phyloP scores from a whole-genome alignment of 2,329 filamentous ascomycete species.

The Dactylonectria estremocensis region DNA sequence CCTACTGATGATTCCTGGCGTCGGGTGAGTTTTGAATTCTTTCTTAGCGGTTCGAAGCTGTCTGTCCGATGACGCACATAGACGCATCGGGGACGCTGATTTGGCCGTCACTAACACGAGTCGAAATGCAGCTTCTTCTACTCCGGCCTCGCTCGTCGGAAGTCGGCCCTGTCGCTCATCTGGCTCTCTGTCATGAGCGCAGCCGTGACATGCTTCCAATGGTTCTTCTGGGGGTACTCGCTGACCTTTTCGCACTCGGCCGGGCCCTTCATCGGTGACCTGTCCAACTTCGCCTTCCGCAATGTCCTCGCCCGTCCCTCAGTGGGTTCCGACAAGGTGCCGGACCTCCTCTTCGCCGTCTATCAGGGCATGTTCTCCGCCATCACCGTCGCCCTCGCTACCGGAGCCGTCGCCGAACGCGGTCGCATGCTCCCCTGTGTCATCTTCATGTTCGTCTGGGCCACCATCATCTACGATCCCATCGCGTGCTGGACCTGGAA shows the following conservation, averaged over 20 bases:
- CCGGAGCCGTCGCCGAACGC: constrained; percentile 88
- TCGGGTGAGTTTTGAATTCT: constrained; percentile 68
- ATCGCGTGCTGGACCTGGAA: constrained; percentile 99
- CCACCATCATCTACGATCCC: constrained; percentile 90
- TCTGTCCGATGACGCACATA: constrained; percentile 3
- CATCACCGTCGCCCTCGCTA: constrained; percentile 88
- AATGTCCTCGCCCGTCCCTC: constrained; percentile 83
- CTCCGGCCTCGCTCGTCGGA: constrained; percentile 88
- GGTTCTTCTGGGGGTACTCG: constrained; percentile 95
- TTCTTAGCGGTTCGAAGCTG: neutral
- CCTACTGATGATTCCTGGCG: constrained; percentile 92
- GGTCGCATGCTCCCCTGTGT: constrained; percentile 91
- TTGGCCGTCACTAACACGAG: constrained; percentile 25
- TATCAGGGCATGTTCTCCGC: constrained; percentile 92
- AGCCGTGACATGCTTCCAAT: constrained; percentile 89
- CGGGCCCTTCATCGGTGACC: constrained; percentile 82
- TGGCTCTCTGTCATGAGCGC: constrained; percentile 92
- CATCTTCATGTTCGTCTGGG: constrained; percentile 95
- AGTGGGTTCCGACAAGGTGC: constrained; percentile 80
- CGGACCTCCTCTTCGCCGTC: constrained; percentile 87
- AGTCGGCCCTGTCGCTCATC: constrained; percentile 90
- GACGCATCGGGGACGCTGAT: neutral
- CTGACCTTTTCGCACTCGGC: constrained; percentile 85
- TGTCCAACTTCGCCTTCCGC: constrained; percentile 85
- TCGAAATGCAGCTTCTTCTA: constrained; percentile 80